These are phyloP conservation scores for Cardamine occulta DNA, from an alignment of 345 rosid genomes.

Conservation along the genomic window DNA sequence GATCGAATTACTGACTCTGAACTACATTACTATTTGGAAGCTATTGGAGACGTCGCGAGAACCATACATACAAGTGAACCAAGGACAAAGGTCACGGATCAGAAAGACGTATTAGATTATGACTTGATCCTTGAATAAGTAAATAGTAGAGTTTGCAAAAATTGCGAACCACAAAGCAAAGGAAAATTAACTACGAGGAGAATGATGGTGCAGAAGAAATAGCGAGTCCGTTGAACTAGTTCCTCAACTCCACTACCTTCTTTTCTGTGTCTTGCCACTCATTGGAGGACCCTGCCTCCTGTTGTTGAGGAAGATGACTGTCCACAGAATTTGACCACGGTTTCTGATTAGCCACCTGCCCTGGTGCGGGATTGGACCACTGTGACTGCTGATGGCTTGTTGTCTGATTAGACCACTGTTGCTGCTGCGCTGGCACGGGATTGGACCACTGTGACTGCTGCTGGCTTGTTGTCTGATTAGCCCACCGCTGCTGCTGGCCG, in stretches of 20 bases:
- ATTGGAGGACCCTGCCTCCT: conserved; percentile 28
- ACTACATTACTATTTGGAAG: conserved; percentile 22
- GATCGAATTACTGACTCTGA: conserved; percentile 14
- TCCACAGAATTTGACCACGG: conserved; percentile 36
- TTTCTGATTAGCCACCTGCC: conserved; percentile 32
- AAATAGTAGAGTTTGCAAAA: conserved; percentile 26
- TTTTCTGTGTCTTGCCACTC: conserved; percentile 32
- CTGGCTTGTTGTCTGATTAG: background rate
- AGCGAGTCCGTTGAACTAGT: conserved; percentile 28
- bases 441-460: conserved; percentile 33
- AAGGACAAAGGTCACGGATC: background rate
- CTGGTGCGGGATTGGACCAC: conserved; percentile 25
- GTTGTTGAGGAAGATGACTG: conserved; percentile 37
- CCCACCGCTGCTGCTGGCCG: conserved; percentile 14
- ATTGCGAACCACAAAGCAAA: conserved; percentile 28
- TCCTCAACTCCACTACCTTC: conserved; percentile 36
- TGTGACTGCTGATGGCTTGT: conserved; percentile 40
- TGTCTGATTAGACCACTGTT: conserved; percentile 39
- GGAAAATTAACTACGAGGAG: conserved; percentile 18
- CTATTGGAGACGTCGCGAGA: background rate
- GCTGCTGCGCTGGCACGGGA: conserved; percentile 23
- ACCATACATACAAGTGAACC: conserved; percentile 10
- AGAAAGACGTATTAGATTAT: conserved; percentile 18
- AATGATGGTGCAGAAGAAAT: conserved; percentile 17
- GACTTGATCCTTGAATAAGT: conserved; percentile 3